phyloP scores from a whole-genome alignment of 148 eudicot genomes.

The Fagopyrum homotropicum region DNA sequence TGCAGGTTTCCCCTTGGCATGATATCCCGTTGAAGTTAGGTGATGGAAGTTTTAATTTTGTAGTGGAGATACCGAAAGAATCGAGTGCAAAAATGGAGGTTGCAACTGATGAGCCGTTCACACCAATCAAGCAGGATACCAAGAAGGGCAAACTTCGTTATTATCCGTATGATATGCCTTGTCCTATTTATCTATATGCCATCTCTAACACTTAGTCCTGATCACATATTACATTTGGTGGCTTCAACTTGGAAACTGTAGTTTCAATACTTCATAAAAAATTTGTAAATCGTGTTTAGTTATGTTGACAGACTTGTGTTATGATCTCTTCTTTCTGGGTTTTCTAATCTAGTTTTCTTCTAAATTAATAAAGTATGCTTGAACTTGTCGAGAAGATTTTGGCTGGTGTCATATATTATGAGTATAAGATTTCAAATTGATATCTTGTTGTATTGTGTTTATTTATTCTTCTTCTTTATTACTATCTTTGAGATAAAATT shows the following conservation, averaged over 20 bases:
- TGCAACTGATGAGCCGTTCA: conserved; percentile 85
- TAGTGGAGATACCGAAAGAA: conserved; percentile 97
- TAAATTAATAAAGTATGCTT: not conserved
- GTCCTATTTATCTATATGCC: not conserved
- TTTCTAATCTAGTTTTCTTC: not conserved
- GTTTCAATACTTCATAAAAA: not conserved
- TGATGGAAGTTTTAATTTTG: conserved; percentile 76
- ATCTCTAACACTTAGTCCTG: not conserved
- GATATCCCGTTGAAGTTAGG: conserved; percentile 81
- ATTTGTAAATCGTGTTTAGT: not conserved
- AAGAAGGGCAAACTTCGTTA: conserved; percentile 94
- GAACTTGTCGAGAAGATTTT: not conserved
- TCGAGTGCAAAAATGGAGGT: conserved; percentile 98
- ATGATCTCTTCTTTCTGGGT: not conserved
- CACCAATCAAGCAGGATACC: conserved; percentile 94
- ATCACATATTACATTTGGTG: not conserved
- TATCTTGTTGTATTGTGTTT: not conserved
- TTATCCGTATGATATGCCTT: conserved; percentile 66
- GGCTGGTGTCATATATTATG: not conserved
- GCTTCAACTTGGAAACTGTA: not conserved
- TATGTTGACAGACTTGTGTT: not conserved
- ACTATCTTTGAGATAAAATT: not conserved
- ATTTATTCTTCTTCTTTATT: not conserved
- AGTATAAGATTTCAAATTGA: not conserved
- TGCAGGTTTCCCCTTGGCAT: conserved; percentile 98